phyloP scores from a whole-genome alignment of 495 filamentous ascomycete species.

The Podospora sp. region DNA sequence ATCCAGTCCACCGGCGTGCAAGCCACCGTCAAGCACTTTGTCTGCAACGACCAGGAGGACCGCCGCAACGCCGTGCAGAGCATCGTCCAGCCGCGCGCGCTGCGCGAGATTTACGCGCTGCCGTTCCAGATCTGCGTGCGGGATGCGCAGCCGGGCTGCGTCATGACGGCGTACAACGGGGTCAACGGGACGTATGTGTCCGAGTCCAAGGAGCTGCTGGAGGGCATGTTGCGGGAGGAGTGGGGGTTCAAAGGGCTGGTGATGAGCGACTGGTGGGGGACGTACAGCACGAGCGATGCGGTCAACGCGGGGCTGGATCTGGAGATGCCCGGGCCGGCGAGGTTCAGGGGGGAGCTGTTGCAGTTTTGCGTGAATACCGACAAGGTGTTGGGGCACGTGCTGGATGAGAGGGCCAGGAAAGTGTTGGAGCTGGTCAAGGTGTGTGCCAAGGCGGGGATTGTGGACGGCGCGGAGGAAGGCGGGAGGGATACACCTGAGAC shows the following conservation, averaged over 20 bases:
- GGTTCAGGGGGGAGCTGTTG: conserved; percentile 64
- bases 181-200: conserved; percentile 72
- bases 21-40: conserved; percentile 78
- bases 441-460: conserved; percentile 56
- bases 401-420: conserved; percentile 66
- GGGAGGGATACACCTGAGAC: conserved; percentile 46
- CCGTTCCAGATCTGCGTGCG: conserved; percentile 73
- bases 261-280: conserved; percentile 77
- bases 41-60: conserved; percentile 81
- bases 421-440: conserved; percentile 65
- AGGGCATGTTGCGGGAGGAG: conserved; percentile 67
- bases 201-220: conserved; percentile 65
- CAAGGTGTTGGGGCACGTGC: conserved; percentile 58
- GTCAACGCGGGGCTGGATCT: conserved; percentile 71
- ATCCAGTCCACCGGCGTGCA: conserved; percentile 71
- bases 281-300: conserved; percentile 68
- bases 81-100: conserved; percentile 66
- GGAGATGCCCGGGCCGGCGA: conserved; percentile 73
- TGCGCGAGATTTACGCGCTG: conserved; percentile 77
- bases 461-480: conserved; percentile 45
- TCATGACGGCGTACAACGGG: conserved; percentile 79
- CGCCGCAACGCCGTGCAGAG: conserved; percentile 68
- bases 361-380: conserved; percentile 60
- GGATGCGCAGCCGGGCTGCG: conserved; percentile 62
- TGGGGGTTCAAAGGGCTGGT: conserved; percentile 71